Evolutionary conservation across 768 basidiomycete genomes (phyloP), one percentile per base, ranked within the genome.

Genomic region (Macrocybe gigantea): DNA sequence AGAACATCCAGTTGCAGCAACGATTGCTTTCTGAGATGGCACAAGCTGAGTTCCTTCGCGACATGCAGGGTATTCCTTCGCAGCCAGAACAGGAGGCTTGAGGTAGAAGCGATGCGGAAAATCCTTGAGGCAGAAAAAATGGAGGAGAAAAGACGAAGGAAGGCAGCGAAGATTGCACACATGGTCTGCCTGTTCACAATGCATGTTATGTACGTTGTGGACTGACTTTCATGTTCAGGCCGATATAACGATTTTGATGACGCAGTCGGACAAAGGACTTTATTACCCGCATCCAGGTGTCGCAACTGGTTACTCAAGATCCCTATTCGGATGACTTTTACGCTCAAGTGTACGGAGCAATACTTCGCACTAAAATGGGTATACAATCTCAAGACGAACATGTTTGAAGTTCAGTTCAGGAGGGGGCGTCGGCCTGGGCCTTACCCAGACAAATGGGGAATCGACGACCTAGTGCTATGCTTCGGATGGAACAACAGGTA

Each of bases 241-340:
- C 83, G 89, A 51, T 93, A 93, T 60, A 95, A 95, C 56, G 91
- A 93, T 63, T 75, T n/a, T 94, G 34, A 95, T 95, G 93, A 93
- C 92, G 3, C 92, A 93, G 67, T 93, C 90, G 8, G 96, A 99
- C 74, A 98, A n/a, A 98, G 70, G 96, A 98, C 61, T 99, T 98
- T 62, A 98, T 99, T 68, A 98, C 96, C 33, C 84, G 96, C 22
- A 98, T 99, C 53, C 96, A 99, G 65, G 91, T 99, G 33, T 97
- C 95, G 1, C 96, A 98, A 60, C 86, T 98, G 37, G 93, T 96
- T 38, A 95, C 93, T 5, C 85, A 90, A 59, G 96, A 99, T 67
- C 96, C 96, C 0, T 98, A 95, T 64, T 83, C 90, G 32, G 95
- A 98, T 53, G 96, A 99, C 63, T 99, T 97, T 64, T 99, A 99